phyloP scores from a whole-genome alignment of 371 early-diverging fungal species.

The Mortierella sp. region DNA sequence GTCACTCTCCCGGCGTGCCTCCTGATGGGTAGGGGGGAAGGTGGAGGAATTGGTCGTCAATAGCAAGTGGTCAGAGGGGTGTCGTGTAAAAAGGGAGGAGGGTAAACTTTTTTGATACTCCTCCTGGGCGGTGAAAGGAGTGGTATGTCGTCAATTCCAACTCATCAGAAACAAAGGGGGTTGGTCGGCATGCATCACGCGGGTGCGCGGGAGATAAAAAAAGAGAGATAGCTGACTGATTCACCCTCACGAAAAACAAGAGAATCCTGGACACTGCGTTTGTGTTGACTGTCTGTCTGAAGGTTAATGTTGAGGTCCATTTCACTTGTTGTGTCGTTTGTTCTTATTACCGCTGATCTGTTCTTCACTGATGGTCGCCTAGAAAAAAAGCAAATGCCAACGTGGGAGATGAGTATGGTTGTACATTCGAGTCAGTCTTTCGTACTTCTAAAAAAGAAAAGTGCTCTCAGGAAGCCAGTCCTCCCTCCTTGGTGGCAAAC shows the following conservation, averaged over 20 bases:
- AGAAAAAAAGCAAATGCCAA: background rate
- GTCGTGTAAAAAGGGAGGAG: background rate
- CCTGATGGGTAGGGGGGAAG: background rate
- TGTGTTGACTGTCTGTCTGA: background rate
- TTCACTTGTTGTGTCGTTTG: background rate
- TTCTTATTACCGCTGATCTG: conserved; percentile 27
- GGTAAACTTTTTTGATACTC: background rate
- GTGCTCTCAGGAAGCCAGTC: background rate
- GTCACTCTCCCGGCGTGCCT: background rate
- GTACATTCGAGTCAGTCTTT: background rate
- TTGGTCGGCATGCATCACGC: background rate
- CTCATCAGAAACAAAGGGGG: conserved; percentile 2
- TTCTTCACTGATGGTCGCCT: conserved; percentile 48
- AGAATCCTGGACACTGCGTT: background rate
- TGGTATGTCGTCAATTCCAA: conserved; percentile 5
- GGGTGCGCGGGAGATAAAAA: background rate
- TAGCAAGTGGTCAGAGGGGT: background rate
- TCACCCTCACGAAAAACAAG: background rate
- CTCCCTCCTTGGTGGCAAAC: background rate
- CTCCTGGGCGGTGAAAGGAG: background rate
- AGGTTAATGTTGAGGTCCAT: background rate
- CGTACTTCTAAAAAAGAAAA: background rate
- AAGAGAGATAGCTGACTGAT: conserved; percentile 2
- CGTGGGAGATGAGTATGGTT: background rate
- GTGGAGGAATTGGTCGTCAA: too few relatives aligned